A percentile compares a stretch with the other conserved stretches of the same genome.
Evolutionary conservation across 1,284 basidiomycete genomes (phyloP).

Genomic region (Ustilago bromivora): DNA sequence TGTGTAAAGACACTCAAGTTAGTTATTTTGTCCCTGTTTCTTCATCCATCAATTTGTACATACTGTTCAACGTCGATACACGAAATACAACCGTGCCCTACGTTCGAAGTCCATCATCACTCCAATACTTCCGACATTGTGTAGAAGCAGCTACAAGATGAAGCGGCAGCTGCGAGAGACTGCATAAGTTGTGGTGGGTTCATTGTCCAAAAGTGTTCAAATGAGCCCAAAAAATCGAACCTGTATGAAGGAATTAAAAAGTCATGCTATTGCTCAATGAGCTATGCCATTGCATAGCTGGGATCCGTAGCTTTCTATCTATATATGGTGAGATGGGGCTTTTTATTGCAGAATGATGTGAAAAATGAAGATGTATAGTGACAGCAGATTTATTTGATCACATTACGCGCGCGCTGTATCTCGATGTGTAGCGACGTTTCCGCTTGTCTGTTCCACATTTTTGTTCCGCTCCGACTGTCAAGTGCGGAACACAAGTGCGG

Average conservation of each 20-base stretch:
- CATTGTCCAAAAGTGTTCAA: not conserved
- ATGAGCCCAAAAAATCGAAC: not conserved
- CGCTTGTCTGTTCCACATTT: not conserved
- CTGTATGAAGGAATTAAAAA: not conserved
- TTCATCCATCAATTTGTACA: too few species aligned
- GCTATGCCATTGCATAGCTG: not conserved
- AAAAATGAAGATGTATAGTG: slow-evolving; percentile 9
- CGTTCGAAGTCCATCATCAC: too few species aligned
- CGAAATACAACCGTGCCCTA: too few species aligned
- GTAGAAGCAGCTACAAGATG: too few species aligned
- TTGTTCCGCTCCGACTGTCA: not conserved
- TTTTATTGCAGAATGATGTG: not conserved
- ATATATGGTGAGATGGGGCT: slow-evolving; percentile 3
- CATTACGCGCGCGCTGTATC: not conserved
- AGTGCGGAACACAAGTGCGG: not conserved
- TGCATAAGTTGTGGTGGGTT: not conserved
- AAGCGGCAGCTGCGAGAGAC: too few species aligned
- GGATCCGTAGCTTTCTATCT: not conserved
- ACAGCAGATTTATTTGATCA: not conserved
- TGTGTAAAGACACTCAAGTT: too few species aligned
- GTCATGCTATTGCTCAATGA: not conserved
- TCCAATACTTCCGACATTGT: too few species aligned
- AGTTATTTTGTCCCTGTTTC: too few species aligned
- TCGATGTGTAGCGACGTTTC: not conserved
- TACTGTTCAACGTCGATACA: too few species aligned